Evolutionary conservation across 306 rosid species (phyloP).

Genomic region (Acmispon strigosus): DNA sequence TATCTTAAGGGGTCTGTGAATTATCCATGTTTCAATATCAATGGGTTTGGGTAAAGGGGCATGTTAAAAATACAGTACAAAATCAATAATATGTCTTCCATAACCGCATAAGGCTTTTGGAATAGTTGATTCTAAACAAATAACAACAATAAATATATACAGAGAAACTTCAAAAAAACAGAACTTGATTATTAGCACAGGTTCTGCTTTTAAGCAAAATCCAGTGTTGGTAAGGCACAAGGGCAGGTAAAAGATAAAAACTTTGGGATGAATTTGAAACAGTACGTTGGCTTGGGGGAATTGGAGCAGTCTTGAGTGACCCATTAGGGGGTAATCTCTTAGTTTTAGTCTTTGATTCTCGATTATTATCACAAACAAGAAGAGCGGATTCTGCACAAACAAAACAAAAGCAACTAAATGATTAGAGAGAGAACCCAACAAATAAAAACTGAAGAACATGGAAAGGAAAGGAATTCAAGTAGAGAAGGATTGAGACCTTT

Average conservation of each 20-base stretch:
- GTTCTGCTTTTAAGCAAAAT: not conserved
- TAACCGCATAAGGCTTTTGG: no score
- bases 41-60: no score
- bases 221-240: not conserved
- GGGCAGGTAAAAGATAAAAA: not conserved
- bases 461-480: not conserved
- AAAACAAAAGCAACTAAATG: not conserved
- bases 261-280: not conserved
- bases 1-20: no score
- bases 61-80: no score
- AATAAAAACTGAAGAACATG: no score
- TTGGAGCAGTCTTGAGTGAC: constrained; percentile 31
- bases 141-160: not conserved
- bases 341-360: not conserved
- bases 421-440: not conserved
- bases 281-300: constrained; percentile 55
- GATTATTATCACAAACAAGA: constrained; percentile 34
- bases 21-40: no score
- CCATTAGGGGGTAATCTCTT: constrained; percentile 30
- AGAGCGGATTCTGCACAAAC: constrained; percentile 41
- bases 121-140: no score
- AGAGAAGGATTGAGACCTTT: constrained; percentile 29
- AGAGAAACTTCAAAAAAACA: not conserved
- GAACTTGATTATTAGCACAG: not conserved
- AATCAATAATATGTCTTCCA: no score